Base-by-base conservation (phyloP, 2,329 filamentous ascomycete species). In the Simplicillium sp. region DNA sequence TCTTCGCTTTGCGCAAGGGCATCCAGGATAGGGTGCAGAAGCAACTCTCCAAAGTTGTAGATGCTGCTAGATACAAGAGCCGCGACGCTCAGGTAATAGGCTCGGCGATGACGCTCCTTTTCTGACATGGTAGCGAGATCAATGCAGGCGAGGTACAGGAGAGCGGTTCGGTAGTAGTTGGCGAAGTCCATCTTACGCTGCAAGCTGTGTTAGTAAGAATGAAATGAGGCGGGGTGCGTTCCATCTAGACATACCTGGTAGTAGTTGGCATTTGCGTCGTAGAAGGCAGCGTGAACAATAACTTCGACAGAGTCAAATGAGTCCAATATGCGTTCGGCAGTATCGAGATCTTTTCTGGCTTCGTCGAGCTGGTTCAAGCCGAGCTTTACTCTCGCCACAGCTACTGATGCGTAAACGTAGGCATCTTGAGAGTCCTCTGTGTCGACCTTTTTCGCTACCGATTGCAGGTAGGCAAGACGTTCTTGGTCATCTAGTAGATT, bases 21-120 rank as follows among this genome's bases (percentile, higher is more conserved):
- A 57, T 95, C 86, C 48, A 98, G 81, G 57, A 98, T 94, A 3
- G 92, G 92, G 61, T 98, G 92, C 51, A 98, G 77, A 28, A 98
- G 79, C n/a, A 98, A 82, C 71, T 98, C 92, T 62, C 92, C 92
- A 54, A 98, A 98, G 71, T 98, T 98, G 78, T 98, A 97, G 68
- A 97, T 98, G 54, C 80, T 87, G 56, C 90, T 86, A 38, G 89
- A 96, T 32, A 96, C 85, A 8, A 98, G 75, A 9, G 92, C 92
- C 20, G 92, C 88, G 40, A 97, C 82, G 56, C 85, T 85, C 47
- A 98, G 81, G 61, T 96, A 88, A 66, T 95, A 94, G 35, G 92
- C 92, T 53, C 90, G 82, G 44, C 75, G 76, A 60, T 82, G 82
- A 54, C 86, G 83, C 61, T 98, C 89, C 41, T 75, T 70, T 40